These are phyloP conservation scores for Nannizzia gypsea DNA, from an alignment of 2,329 filamentous ascomycete genomes.

Conservation along the genomic window DNA sequence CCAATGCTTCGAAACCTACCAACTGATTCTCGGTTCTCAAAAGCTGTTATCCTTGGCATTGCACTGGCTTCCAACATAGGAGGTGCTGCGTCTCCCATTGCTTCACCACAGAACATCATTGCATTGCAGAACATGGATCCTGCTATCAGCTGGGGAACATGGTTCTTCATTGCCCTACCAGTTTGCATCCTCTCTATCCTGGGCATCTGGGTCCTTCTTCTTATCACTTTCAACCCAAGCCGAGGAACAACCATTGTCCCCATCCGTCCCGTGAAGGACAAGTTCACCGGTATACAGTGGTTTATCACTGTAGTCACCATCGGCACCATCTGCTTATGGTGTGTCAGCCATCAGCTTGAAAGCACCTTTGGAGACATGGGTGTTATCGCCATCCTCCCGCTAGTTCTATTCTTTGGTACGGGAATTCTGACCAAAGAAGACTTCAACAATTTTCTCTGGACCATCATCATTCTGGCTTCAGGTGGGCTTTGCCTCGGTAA, in stretches of 20 bases:
- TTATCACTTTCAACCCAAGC: slow-evolving; percentile 74
- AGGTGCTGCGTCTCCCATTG: slow-evolving; percentile 91
- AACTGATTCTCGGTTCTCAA: slow-evolving; percentile 82
- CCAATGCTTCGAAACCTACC: slow-evolving; percentile 90
- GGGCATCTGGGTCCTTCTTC: slow-evolving; percentile 76
- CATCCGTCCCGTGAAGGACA: slow-evolving; percentile 79
- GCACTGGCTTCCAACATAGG: slow-evolving; percentile 91
- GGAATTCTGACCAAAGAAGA: slow-evolving; percentile 96
- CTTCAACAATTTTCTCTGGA: slow-evolving; percentile 99
- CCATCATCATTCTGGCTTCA: slow-evolving; percentile 94
- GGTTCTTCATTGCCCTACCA: slow-evolving; percentile 93
- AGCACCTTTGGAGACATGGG: slow-evolving; percentile 92
- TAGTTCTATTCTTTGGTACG: slow-evolving; percentile 91
- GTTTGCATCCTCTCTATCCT: slow-evolving; percentile 82
- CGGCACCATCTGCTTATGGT: slow-evolving; percentile 81
- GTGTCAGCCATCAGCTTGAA: slow-evolving; percentile 79
- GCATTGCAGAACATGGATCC: slow-evolving; percentile 92
- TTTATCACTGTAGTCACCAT: slow-evolving; percentile 81
- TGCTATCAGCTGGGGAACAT: slow-evolving; percentile 80
- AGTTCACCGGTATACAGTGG: slow-evolving; percentile 79
- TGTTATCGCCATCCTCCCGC: slow-evolving; percentile 89
- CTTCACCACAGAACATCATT: slow-evolving; percentile 94
- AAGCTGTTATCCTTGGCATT: slow-evolving; percentile 88
- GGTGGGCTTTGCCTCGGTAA: slow-evolving; percentile 88
- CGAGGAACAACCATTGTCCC: slow-evolving; percentile 80